Conservation (phyloP, 768 basidiomycete species). For the Mrakia gelida region DNA sequence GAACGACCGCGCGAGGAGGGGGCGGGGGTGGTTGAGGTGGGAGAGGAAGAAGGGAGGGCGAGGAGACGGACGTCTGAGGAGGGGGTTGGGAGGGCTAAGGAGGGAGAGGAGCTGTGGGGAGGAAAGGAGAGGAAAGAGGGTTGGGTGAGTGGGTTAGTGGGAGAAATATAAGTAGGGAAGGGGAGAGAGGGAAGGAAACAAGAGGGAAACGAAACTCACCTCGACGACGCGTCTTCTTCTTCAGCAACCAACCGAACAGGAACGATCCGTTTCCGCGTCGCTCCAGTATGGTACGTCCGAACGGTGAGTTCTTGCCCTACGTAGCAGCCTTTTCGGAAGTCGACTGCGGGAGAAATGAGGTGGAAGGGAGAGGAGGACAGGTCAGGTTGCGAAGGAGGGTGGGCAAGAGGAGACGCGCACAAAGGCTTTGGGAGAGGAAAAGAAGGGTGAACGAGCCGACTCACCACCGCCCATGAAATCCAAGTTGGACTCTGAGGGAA, state of each 20-base stretch:
- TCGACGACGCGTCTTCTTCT: neutral
- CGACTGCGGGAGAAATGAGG: conserved; percentile 53
- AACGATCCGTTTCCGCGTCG: conserved; percentile 80
- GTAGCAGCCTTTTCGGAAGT: conserved; percentile 96
- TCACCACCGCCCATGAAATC: conserved; percentile 90
- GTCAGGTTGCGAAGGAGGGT: too few species aligned
- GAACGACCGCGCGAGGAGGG: conserved; percentile 28
- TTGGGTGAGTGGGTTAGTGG: neutral
- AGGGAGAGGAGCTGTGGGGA: conserved; percentile 20
- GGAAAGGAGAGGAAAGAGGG: conserved; percentile 14
- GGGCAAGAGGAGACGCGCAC: too few species aligned
- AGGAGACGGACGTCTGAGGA: conserved; percentile 30
- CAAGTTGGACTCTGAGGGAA: conserved; percentile 92
- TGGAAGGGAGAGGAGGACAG: neutral
- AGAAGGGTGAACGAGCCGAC: conserved; percentile 39
- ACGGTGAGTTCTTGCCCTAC: conserved; percentile 97
- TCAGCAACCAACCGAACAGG: conserved; percentile 61
- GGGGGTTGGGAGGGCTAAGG: conserved; percentile 29
- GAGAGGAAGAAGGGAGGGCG: conserved; percentile 13
- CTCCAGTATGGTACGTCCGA: conserved; percentile 90
- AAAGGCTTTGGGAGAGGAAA: neutral
- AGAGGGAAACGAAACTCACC: conserved; percentile 5
- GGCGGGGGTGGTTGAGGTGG: conserved; percentile 27
- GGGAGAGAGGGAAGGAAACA: neutral
- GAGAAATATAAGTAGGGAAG: too few species aligned